A percentile compares a stretch with the other conserved stretches of the same genome.
phyloP scores from a whole-genome alignment of 129 eudicot genomes.

The Smallanthus sonchifolius region DNA sequence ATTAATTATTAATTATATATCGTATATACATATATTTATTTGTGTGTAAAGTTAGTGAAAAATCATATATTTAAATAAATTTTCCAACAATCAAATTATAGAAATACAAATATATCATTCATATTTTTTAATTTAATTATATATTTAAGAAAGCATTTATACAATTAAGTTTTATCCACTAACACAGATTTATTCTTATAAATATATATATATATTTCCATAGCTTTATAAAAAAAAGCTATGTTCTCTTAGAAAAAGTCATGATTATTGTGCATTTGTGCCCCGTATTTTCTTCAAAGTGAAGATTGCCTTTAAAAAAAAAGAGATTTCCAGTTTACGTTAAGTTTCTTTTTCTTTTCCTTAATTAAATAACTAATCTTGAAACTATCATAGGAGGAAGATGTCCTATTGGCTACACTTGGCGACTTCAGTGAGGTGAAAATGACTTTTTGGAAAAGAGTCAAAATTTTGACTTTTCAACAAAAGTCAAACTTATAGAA shows the following conservation, averaged over 20 bases:
- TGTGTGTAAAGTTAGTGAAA: too few relatives aligned
- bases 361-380: neutral
- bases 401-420: neutral
- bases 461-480: too few relatives aligned
- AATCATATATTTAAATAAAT: too few relatives aligned
- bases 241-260: neutral
- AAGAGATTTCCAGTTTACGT: conserved; percentile 7
- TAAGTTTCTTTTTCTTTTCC: neutral
- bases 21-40: too few relatives aligned
- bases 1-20: too few relatives aligned
- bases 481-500: too few relatives aligned
- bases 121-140: neutral
- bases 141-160: neutral
- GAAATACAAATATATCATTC: neutral
- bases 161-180: too few relatives aligned
- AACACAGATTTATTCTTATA: neutral
- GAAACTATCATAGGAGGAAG: neutral
- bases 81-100: too few relatives aligned
- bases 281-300: neutral
- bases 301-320: neutral
- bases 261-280: neutral
- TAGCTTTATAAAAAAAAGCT: neutral
- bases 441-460: neutral
- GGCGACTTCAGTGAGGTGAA: neutral
- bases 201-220: neutral